phyloP scores from a whole-genome alignment of 2,329 filamentous ascomycete species.

The Aspergillus pseudotamarii region DNA sequence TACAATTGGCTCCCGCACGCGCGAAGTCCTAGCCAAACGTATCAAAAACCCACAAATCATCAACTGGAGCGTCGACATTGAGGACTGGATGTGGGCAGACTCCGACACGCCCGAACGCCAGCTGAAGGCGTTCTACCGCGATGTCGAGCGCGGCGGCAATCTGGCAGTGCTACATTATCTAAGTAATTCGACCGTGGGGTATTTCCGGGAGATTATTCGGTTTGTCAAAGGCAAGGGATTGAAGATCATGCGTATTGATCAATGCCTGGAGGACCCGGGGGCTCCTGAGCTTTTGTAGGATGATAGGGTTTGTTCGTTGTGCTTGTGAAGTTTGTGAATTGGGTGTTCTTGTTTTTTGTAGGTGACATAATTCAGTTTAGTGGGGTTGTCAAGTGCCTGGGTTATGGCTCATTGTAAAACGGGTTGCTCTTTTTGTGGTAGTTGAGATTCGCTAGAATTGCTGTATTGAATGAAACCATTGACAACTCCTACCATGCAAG shows the following conservation, averaged over 20 bases:
- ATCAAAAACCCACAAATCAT: constrained; percentile 61
- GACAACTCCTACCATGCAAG: constrained; percentile 3
- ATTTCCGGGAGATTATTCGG: constrained; percentile 66
- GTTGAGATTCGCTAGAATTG: neutral
- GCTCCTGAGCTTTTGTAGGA: constrained; percentile 22
- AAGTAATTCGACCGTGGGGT: constrained; percentile 64
- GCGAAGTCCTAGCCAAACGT: constrained; percentile 60
- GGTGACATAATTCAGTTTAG: too few relatives aligned
- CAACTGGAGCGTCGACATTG: constrained; percentile 71
- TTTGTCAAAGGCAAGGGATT: constrained; percentile 66
- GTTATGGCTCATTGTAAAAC: neutral
- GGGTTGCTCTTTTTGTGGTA: neutral
- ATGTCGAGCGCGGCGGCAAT: constrained; percentile 64
- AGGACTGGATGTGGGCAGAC: constrained; percentile 71
- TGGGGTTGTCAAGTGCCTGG: neutral
- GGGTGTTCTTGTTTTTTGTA: neutral
- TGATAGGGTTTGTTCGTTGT: neutral
- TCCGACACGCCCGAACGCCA: constrained; percentile 66
- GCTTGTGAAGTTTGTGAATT: neutral
- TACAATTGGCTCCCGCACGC: constrained; percentile 67
- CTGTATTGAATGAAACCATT: neutral
- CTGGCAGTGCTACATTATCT: constrained; percentile 72
- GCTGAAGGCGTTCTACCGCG: constrained; percentile 65
- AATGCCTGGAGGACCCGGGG: constrained; percentile 64
- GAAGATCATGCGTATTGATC: constrained; percentile 67